Evolutionary conservation across 805 yeast species (phyloP).

Genomic region (Komagataella kurtzmanii): DNA sequence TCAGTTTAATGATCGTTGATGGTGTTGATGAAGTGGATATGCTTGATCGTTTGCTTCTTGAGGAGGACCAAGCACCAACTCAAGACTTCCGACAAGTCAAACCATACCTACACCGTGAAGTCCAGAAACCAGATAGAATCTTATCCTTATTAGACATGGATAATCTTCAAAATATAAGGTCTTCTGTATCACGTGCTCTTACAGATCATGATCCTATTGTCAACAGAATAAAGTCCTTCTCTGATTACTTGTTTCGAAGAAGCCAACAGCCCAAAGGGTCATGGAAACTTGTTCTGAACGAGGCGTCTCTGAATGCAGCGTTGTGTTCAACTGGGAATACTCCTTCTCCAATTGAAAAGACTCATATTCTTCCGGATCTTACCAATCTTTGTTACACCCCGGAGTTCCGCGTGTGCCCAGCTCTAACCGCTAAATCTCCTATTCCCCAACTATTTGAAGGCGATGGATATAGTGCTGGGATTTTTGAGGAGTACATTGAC

Average conservation of each 20-base stretch:
- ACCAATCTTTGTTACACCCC: not conserved
- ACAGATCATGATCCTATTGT: not conserved
- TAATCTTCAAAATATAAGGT: not conserved
- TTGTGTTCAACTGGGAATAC: slow-evolving; percentile 18
- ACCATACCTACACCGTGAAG: not conserved
- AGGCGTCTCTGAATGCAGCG: slow-evolving; percentile 24
- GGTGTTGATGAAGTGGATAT: not conserved
- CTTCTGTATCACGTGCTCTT: not conserved
- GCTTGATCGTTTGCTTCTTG: not conserved
- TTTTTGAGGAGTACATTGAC: not conserved
- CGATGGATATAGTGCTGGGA: not conserved
- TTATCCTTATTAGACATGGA: not conserved
- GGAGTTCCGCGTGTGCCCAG: not conserved
- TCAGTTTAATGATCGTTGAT: not conserved
- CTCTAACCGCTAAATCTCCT: not conserved
- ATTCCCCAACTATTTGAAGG: not conserved
- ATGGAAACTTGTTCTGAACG: slow-evolving; percentile 21
- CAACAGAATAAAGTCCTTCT: not conserved
- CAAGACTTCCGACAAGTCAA: not conserved
- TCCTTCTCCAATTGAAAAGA: not conserved
- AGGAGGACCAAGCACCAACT: not conserved
- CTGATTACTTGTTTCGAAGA: not conserved
- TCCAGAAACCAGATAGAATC: not conserved
- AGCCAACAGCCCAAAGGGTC: not conserved
- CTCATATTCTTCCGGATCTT: slow-evolving; percentile 1